Conservation (phyloP, 768 basidiomycete species). For the Hygrocybe coccinea region DNA sequence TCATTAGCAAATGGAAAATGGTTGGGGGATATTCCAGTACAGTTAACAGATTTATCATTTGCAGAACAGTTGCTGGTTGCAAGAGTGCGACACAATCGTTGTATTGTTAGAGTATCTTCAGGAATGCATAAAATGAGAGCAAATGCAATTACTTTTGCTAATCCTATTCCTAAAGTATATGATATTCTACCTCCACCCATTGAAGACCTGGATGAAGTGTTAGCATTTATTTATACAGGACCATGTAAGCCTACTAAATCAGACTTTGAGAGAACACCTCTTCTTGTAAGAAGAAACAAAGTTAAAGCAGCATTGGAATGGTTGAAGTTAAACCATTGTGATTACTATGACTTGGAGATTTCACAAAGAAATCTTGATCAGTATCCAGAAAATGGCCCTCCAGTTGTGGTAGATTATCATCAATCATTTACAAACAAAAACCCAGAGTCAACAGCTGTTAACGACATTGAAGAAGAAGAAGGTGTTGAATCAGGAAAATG, state of each 20-base stretch:
- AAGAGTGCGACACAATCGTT: constrained; percentile 24
- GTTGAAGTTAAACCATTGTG: neutral
- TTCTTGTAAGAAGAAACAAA: constrained; percentile 20
- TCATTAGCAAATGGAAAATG: constrained; percentile 15
- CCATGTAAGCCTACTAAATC: constrained; percentile 8
- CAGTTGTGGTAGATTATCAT: constrained; percentile 16
- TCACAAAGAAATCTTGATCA: constrained; percentile 11
- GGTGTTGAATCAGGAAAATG: constrained; percentile 20
- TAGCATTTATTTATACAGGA: neutral
- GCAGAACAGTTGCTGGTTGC: constrained; percentile 29
- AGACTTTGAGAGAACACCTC: constrained; percentile 17
- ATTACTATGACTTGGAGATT: constrained; percentile 16
- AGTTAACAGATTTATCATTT: constrained; percentile 24
- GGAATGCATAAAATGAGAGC: constrained; percentile 32
- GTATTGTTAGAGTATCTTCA: constrained; percentile 25
- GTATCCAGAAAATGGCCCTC: constrained; percentile 13
- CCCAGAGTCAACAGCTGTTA: constrained; percentile 7
- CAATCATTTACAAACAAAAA: constrained; percentile 4
- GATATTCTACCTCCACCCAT: constrained; percentile 16
- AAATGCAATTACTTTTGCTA: no score
- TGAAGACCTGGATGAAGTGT: constrained; percentile 18
- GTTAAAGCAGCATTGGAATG: constrained; percentile 6
- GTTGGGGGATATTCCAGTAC: constrained; percentile 31
- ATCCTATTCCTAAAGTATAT: constrained; percentile 14
- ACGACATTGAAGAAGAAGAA: constrained; percentile 19